Percentiles rank a stretch among this genome's conserved stretches.
phyloP scores from a whole-genome alignment of 169 alveolate species.

The Plasmodium adleri region DNA sequence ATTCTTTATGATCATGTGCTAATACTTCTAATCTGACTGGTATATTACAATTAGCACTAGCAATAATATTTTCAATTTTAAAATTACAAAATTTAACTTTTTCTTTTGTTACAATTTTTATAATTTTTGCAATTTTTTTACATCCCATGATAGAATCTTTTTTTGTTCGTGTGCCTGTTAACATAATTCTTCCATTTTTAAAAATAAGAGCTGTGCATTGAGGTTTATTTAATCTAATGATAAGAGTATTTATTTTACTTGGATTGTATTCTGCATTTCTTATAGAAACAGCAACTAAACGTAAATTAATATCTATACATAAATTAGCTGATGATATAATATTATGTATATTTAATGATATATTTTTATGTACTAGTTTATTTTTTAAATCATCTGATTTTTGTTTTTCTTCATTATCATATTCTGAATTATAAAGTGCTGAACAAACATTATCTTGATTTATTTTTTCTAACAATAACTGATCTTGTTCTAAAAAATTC shows the following conservation, averaged over 20 bases:
- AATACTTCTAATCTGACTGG: constrained; percentile 97
- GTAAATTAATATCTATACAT: constrained; percentile 91
- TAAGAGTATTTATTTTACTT: constrained; percentile 96
- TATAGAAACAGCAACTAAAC: constrained; percentile 94
- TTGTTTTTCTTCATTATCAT: background rate
- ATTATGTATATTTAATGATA: constrained; percentile 93
- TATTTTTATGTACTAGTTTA: constrained; percentile 74
- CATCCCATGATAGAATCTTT: constrained; percentile 94
- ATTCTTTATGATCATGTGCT: constrained; percentile 92
- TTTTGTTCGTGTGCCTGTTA: constrained; percentile 97
- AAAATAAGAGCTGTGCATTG: constrained; percentile 97
- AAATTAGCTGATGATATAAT: constrained; percentile 96
- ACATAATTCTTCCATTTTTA: constrained; percentile 96
- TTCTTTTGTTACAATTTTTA: constrained; percentile 92
- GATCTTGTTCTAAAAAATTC: constrained; percentile 6
- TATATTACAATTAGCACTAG: constrained; percentile 96
- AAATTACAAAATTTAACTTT: constrained; percentile 91
- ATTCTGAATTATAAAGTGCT: too few relatives aligned
- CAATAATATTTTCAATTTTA: constrained; percentile 98
- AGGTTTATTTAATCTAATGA: constrained; percentile 96
- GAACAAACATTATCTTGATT: background rate
- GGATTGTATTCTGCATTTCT: constrained; percentile 98
- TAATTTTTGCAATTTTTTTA: constrained; percentile 95
- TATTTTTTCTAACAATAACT: background rate
- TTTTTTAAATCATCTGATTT: constrained; percentile 18